Evolutionary conservation across 2,329 filamentous ascomycete species (phyloP).

Genomic region (Pyricularia sp.): DNA sequence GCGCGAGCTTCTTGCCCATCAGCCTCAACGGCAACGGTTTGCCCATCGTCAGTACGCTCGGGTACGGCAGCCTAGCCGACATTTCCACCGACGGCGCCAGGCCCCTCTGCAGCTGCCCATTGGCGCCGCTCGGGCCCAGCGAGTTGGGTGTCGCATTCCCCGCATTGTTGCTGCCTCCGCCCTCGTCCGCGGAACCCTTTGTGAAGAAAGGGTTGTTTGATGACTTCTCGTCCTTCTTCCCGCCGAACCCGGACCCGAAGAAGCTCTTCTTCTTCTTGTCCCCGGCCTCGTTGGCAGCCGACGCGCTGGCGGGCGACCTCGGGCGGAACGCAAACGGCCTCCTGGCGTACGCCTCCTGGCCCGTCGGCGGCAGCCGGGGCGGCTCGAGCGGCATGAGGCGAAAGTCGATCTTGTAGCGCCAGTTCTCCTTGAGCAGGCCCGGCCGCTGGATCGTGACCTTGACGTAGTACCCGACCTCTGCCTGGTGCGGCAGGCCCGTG

Average conservation of each 20-base stretch:
- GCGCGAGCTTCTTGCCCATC: slow-evolving; percentile 65
- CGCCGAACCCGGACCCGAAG: slow-evolving; percentile 40
- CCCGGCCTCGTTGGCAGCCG: slow-evolving; percentile 15
- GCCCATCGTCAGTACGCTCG: slow-evolving; percentile 83
- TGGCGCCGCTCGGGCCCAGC: neutral
- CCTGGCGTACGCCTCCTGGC: slow-evolving; percentile 77
- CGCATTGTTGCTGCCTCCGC: slow-evolving; percentile 9
- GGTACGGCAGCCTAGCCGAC: slow-evolving; percentile 72
- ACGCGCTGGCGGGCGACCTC: slow-evolving; percentile 20
- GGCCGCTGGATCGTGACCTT: slow-evolving; percentile 93
- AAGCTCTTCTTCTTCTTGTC: slow-evolving; percentile 50
- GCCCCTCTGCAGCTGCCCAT: slow-evolving; percentile 12
- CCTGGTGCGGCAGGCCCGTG: slow-evolving; percentile 75
- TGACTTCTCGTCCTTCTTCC: neutral
- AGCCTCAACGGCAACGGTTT: slow-evolving; percentile 73
- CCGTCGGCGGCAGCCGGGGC: slow-evolving; percentile 56
- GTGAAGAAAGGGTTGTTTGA: neutral
- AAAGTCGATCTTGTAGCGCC: slow-evolving; percentile 58
- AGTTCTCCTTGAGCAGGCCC: slow-evolving; percentile 83
- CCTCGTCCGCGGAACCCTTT: neutral
- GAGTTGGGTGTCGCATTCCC: slow-evolving; percentile 9
- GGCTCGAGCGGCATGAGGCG: slow-evolving; percentile 92
- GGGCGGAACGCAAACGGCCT: slow-evolving; percentile 53
- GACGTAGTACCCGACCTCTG: slow-evolving; percentile 87
- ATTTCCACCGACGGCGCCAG: slow-evolving; percentile 65